Evolutionary conservation across 2,329 filamentous ascomycete genomes (phyloP).

Genomic region (Coniochaeta prunicola): DNA sequence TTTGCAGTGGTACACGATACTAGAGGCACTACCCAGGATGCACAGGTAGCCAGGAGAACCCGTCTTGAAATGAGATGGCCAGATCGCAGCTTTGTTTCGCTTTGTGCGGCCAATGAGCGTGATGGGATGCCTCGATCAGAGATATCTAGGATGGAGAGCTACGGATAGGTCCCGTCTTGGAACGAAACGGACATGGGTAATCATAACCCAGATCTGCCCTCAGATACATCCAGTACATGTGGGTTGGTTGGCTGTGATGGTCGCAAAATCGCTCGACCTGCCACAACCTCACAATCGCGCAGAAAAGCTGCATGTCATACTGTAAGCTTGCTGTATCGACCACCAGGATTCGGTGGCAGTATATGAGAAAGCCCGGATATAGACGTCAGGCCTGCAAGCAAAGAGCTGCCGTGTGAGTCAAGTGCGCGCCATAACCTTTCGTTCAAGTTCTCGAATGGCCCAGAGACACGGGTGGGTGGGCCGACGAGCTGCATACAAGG

Average conservation of each 20-base stretch:
- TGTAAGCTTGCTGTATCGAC: slow-evolving; percentile 11
- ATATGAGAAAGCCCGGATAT: background rate
- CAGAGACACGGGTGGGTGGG: slow-evolving; percentile 7
- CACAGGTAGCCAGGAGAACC: background rate
- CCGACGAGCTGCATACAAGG: slow-evolving; percentile 24
- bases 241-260: slow-evolving; percentile 9
- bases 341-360: slow-evolving; percentile 7
- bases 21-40: slow-evolving; percentile 3
- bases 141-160: background rate
- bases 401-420: slow-evolving; percentile 8
- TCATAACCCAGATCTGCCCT: background rate
- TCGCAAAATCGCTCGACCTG: slow-evolving; percentile 4
- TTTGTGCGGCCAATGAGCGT: slow-evolving; percentile 8
- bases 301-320: slow-evolving; percentile 16
- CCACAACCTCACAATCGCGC: slow-evolving; percentile 14
- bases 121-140: slow-evolving; percentile 9
- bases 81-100: background rate
- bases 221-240: slow-evolving; percentile 5
- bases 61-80: background rate
- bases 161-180: background rate
- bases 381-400: background rate
- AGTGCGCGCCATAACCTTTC: slow-evolving; percentile 3
- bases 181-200: slow-evolving; percentile 9
- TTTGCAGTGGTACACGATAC: too few relatives aligned
- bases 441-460: slow-evolving; percentile 1